A percentile compares a stretch with the other conserved stretches of the same genome.
phyloP scores from a whole-genome alignment of 1,139 yeast species.

The Ogataea hybrid region DNA sequence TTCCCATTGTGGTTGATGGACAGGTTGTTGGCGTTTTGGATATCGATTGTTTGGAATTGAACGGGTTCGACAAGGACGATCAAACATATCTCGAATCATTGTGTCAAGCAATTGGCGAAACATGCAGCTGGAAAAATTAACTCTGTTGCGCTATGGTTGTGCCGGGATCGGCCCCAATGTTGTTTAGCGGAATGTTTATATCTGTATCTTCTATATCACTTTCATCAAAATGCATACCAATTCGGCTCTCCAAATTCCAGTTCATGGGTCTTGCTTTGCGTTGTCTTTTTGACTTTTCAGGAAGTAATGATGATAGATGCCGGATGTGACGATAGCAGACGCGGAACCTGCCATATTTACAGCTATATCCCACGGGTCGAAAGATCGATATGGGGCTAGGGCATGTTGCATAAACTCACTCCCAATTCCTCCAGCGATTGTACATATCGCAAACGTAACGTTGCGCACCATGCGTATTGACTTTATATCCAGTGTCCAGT shows the following conservation, averaged over 20 bases:
- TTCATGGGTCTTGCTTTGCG: slow-evolving; percentile 10
- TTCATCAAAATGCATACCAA: slow-evolving; percentile 13
- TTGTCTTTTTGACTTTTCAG: slow-evolving; percentile 9
- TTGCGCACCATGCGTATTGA: slow-evolving; percentile 21
- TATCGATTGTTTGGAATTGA: slow-evolving; percentile 65
- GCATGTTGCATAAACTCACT: slow-evolving; percentile 31
- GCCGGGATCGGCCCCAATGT: neutral
- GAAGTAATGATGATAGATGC: slow-evolving; percentile 17
- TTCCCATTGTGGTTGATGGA: slow-evolving; percentile 54
- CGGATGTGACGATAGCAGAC: slow-evolving; percentile 24
- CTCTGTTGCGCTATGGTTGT: neutral
- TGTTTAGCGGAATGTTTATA: slow-evolving; percentile 13
- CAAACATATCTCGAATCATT: slow-evolving; percentile 56
- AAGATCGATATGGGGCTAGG: slow-evolving; percentile 27
- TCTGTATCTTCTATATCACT: slow-evolving; percentile 15
- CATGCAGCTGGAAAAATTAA: slow-evolving; percentile 39
- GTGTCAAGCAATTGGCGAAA: slow-evolving; percentile 46
- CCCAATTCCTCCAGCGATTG: slow-evolving; percentile 30
- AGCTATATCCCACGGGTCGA: slow-evolving; percentile 29
- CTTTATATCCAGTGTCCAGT: slow-evolving; percentile 28
- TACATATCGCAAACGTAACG: slow-evolving; percentile 26
- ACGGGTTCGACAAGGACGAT: slow-evolving; percentile 71
- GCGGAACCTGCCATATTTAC: slow-evolving; percentile 29
- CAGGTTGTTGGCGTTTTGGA: slow-evolving; percentile 73
- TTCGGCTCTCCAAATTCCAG: slow-evolving; percentile 18